Evolutionary conservation across 2,329 filamentous ascomycete genomes (phyloP).

Genomic region (Epichloe sibirici): DNA sequence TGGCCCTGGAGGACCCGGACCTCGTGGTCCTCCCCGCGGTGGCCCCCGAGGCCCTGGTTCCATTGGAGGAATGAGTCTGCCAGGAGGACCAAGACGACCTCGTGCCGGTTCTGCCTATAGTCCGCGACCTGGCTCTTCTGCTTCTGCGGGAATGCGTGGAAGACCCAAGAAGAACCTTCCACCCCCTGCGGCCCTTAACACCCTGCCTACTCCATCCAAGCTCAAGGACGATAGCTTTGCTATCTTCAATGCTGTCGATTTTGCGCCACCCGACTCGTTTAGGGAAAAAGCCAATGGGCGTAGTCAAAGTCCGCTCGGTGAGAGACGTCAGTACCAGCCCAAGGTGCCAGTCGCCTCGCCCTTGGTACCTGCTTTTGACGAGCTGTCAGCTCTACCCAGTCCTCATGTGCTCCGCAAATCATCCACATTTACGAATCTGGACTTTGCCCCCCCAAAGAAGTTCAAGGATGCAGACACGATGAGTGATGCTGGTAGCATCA

Average conservation of each 20-base stretch:
- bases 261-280: slow-evolving; percentile 64
- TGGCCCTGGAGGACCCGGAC: slow-evolving; percentile 17
- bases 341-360: slow-evolving; percentile 63
- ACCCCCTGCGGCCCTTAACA: slow-evolving; percentile 60
- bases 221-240: slow-evolving; percentile 72
- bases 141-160: slow-evolving; percentile 35
- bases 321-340: slow-evolving; percentile 63
- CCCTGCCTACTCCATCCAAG: slow-evolving; percentile 75
- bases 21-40: slow-evolving; percentile 13
- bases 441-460: slow-evolving; percentile 69
- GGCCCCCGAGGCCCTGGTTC: slow-evolving; percentile 30
- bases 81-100: slow-evolving; percentile 38
- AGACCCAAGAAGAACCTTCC: slow-evolving; percentile 39
- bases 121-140: slow-evolving; percentile 48
- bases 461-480: slow-evolving; percentile 50
- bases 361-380: slow-evolving; percentile 73
- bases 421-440: slow-evolving; percentile 62
- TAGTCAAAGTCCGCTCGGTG: slow-evolving; percentile 50
- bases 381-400: slow-evolving; percentile 74
- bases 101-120: slow-evolving; percentile 33
- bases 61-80: slow-evolving; percentile 34
- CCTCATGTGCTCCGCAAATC: slow-evolving; percentile 73
- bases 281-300: slow-evolving; percentile 59
- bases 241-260: slow-evolving; percentile 58
- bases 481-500: slow-evolving; percentile 56